Conservation (phyloP, 768 basidiomycete genomes). For the Termitomyces sp. region DNA sequence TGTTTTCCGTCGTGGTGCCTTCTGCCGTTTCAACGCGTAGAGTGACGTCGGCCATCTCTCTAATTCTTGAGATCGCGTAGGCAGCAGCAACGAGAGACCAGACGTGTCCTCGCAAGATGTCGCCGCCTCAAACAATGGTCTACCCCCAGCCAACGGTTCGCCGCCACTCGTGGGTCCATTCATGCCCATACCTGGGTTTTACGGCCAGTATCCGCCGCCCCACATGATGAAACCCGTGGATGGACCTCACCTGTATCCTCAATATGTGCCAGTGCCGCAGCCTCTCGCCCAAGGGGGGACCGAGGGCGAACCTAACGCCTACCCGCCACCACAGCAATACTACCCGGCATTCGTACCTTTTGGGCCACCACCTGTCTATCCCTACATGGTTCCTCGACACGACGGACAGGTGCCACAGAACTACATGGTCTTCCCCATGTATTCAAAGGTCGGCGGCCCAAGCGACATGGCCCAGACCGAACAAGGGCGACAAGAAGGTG, state of each 20-base stretch:
- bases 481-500: constrained; percentile 17
- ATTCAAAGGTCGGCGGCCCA: constrained; percentile 15
- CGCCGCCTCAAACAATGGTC: constrained; percentile 36
- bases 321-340: constrained; percentile 19
- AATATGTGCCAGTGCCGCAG: constrained; percentile 21
- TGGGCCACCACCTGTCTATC: constrained; percentile 17
- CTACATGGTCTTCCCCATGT: constrained; percentile 23
- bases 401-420: constrained; percentile 24
- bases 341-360: constrained; percentile 20
- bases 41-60: constrained; percentile 32
- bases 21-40: constrained; percentile 18
- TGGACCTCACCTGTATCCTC: constrained; percentile 43
- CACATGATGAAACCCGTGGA: constrained; percentile 50
- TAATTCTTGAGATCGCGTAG: constrained; percentile 55
- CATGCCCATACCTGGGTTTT: constrained; percentile 54
- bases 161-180: constrained; percentile 46
- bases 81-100: constrained; percentile 45
- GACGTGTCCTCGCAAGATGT: constrained; percentile 37
- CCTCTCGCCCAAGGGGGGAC: constrained; percentile 16
- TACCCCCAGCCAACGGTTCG: constrained; percentile 39
- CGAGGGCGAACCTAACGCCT: constrained; percentile 15
- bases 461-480: constrained; percentile 14
- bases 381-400: constrained; percentile 24
- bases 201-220: constrained; percentile 50
- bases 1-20: constrained; percentile 17